Percentiles rank a stretch among this genome's conserved stretches.
These are phyloP conservation scores for Serendipita sp. DNA, from an alignment of 768 basidiomycete genomes.

Conservation along the genomic window DNA sequence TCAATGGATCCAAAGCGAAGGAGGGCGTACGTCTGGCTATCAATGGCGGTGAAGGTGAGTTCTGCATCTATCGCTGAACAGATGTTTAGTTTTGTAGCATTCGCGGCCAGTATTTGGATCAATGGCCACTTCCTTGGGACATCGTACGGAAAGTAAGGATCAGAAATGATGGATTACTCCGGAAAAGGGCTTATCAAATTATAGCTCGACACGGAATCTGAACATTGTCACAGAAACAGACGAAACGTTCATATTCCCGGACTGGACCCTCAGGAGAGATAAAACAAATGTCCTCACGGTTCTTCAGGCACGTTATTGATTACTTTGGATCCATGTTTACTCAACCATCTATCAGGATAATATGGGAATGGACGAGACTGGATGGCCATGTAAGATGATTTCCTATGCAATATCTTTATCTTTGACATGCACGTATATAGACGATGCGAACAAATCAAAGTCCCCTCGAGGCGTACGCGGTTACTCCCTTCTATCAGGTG, in stretches of 20 bases:
- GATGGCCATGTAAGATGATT: constrained; percentile 24
- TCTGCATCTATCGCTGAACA: constrained; percentile 19
- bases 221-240: constrained; percentile 51
- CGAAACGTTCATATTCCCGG: constrained; percentile 46
- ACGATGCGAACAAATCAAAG: constrained; percentile 38
- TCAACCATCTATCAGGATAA: constrained; percentile 36
- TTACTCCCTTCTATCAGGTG: constrained; percentile 42
- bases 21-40: constrained; percentile 45
- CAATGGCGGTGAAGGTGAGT: constrained; percentile 51
- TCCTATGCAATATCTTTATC: background rate
- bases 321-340: background rate
- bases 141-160: constrained; percentile 52
- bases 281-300: constrained; percentile 64
- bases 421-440: constrained; percentile 15
- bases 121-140: constrained; percentile 58
- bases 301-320: constrained; percentile 34
- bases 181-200: background rate
- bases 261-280: constrained; percentile 32
- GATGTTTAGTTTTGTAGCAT: constrained; percentile 29
- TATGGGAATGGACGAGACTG: constrained; percentile 57
- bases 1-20: constrained; percentile 42
- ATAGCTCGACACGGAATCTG: constrained; percentile 50
- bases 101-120: constrained; percentile 70
- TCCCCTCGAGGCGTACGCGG: constrained; percentile 67
- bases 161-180: constrained; percentile 5